Evolutionary conservation across 2,329 filamentous ascomycete genomes (phyloP), one percentile per base, ranked within the genome.

Genomic region (Apiospora phragmitis): DNA sequence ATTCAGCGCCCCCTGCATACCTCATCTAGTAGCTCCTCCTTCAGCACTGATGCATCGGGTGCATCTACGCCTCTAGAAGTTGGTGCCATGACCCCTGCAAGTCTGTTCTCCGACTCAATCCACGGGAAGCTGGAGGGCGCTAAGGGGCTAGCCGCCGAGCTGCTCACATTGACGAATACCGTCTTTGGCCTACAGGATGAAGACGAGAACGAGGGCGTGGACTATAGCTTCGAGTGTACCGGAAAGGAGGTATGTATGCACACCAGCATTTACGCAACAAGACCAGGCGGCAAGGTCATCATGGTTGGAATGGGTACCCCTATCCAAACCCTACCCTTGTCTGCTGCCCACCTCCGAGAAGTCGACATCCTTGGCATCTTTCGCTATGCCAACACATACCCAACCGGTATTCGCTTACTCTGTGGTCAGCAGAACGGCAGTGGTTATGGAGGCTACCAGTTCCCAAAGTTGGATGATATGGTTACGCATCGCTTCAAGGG

Each of bases 221-320:
- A 93, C 76, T 81, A 91, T 6, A 89, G 91, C 0, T 94, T 94
- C 73, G 92, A 94, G 80, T 94, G 92, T 77, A 94, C 92, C 0
- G 92, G 92, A 38, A 93, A 94, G 72, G 91, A 93, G 73, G 85
- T 88, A 0, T 94, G 92, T 78, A 90, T 93, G 82, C 92, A 94
- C 78, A 91, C 91, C 1, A 87, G 89, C n/a, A 88, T 94, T 26
- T 94, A 92, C 74, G 91, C 91, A 3, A 91, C 92, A 12, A 86
- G 86, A 71, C 86, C 92, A 0, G 93, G 92, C 35, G 92, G 92
- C 24, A 91, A 91, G 76, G 86, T 94, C 67, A 86, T 94, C 77
- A 90, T 94, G 82, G 91, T 94, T 18, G 93, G 92, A 66, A 94
- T 94, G 92, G 93, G 93, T 66, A 93, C 90, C 3, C 92, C 92